Base-by-base conservation (phyloP, 2,329 filamentous ascomycete genomes). In the Botryotinia convoluta region DNA sequence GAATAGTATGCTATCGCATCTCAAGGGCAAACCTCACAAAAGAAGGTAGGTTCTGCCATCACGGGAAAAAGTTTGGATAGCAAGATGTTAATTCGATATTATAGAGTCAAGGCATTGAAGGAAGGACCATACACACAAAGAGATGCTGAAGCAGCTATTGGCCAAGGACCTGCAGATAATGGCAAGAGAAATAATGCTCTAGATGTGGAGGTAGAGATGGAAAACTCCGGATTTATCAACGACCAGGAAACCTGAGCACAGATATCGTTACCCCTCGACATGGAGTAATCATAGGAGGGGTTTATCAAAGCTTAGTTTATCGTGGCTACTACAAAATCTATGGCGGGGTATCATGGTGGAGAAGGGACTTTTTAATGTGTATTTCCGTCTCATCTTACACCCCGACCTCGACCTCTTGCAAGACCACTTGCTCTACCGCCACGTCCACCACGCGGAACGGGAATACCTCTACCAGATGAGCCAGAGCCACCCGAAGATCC, bases 1-100 rank as follows among this genome's bases (percentile, higher is more conserved):
- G 77, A 83, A 88, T 78, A 97, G 93, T 78, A 85, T 97, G 73
- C 86, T 87, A 51, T 86, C 89, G 42, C 96, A 99, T 83, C 86
- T 87, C 73, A 93, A 92, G 82, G 94, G 93, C 78, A 99, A 98
- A 84, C 93, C 93, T 76, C 96, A 99, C 84, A 98, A 95, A 88
- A 90, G 94, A 85, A 92, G 92, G 93, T 94, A 76, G 82, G 80
- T 32, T n/a, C 1, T 54, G 32, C 8, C 9, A n/a, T 18, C 2
- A 68, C 39, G 5, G 48, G 7, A 20, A 29, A 42, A 22, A 3
- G 18, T 29, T 16, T 37, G 39, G n/a, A 35, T 16, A 22, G 32
- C 35, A 32, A 39, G 6, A 62, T 42, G 9, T 72, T 76, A 57
- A 75, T 51, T 29, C 1, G 22, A 39, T 59, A 26, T n/a, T 48